phyloP scores from a whole-genome alignment of 805 yeast genomes.

The Starmera caribaea region DNA sequence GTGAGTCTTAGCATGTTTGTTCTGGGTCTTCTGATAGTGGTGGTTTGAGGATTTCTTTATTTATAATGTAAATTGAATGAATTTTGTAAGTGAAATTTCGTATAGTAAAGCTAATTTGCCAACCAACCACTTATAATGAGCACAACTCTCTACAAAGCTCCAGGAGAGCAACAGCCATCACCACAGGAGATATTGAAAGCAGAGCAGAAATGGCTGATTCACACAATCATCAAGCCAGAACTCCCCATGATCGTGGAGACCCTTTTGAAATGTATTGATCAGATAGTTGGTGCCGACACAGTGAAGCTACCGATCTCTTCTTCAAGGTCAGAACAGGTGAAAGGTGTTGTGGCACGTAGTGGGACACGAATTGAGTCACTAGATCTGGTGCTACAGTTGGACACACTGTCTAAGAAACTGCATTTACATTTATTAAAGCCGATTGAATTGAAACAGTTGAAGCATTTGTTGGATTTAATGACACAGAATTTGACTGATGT shows the following conservation, averaged over 20 bases:
- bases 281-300: conserved; percentile 27
- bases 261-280: conserved; percentile 28
- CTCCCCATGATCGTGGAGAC: conserved; percentile 37
- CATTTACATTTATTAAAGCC: conserved; percentile 28
- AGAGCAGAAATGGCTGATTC: conserved; percentile 38
- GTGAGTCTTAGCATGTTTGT: too few relatives aligned
- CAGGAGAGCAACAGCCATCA: conserved; percentile 10
- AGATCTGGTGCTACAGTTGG: conserved; percentile 28
- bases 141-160: conserved; percentile 22
- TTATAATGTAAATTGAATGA: too few relatives aligned
- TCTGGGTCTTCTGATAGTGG: too few relatives aligned
- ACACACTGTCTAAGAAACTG: conserved; percentile 30
- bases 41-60: too few relatives aligned
- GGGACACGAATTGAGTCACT: conserved; percentile 44
- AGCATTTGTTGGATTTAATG: conserved; percentile 24
- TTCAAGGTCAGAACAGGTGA: conserved; percentile 42
- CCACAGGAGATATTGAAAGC: conserved; percentile 1
- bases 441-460: conserved; percentile 32
- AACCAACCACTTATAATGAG: conserved; percentile 15
- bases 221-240: conserved; percentile 36
- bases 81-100: too few relatives aligned
- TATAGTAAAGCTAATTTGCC: not conserved
- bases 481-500: conserved; percentile 11
- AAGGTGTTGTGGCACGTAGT: conserved; percentile 50
- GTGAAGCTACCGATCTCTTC: conserved; percentile 51